Conservation (phyloP, 73 alveolate genomes). For the Diophrys appendiculata region DNA sequence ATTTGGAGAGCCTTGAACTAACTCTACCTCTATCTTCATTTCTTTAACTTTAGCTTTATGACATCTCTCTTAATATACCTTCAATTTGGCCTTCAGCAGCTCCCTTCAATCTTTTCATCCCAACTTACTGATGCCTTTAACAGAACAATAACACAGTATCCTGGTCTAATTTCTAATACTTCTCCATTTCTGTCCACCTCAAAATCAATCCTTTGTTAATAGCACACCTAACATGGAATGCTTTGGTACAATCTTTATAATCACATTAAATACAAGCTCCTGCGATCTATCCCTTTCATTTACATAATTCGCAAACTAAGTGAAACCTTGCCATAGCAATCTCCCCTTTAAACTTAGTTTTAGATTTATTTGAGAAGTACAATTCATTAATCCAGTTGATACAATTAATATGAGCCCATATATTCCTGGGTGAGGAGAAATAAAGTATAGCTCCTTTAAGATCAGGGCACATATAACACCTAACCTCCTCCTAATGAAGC, state of each 20-base stretch:
- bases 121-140: too few species aligned
- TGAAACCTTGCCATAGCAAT: neutral
- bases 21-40: too few species aligned
- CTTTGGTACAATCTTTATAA: neutral
- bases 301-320: neutral
- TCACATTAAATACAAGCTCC: conserved; percentile 21
- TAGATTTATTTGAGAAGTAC: too few species aligned
- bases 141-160: too few species aligned
- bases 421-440: neutral
- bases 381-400: conserved; percentile 28
- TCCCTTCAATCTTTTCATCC: too few species aligned
- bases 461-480: conserved; percentile 15
- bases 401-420: conserved; percentile 36
- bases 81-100: too few species aligned
- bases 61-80: too few species aligned
- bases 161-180: too few species aligned
- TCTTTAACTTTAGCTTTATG: too few species aligned
- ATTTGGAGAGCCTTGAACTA: too few species aligned
- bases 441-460: conserved; percentile 16
- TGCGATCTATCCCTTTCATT: conserved; percentile 1
- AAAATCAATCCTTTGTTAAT: neutral
- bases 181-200: too few species aligned
- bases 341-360: conserved; percentile 4
- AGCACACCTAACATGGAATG: conserved; percentile 29
- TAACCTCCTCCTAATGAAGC: neutral